Evolutionary conservation across 176 grass and related monocot species (phyloP), one percentile per base, ranked within the genome.

Genomic region (Paspalum notatum): DNA sequence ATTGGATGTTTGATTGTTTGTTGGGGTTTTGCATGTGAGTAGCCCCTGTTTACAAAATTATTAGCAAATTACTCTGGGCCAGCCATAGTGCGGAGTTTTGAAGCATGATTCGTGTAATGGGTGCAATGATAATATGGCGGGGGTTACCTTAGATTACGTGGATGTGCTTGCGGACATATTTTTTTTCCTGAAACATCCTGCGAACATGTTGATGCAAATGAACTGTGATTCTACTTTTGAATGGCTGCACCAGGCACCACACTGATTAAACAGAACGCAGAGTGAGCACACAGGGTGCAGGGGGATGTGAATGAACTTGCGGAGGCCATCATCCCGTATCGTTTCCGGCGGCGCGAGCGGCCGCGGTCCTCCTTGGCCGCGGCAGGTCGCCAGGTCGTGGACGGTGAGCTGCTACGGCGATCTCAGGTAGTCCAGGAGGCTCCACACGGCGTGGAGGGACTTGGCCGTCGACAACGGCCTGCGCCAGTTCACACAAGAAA

Each of bases 381-480:
- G n/a, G n/a, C n/a, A n/a, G n/a, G n/a, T n/a, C n/a, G n/a, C n/a
- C n/a, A n/a, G 39, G 75, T 64, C 67, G 26, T 87, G 84, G 89
- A 0, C 48, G 84, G n/a, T 40, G 80, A 51, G n/a, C 46, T 87
- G 84, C 75, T 20, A 76, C 13, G 84, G 84, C 0, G 48, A 90
- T 18, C 84, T 47, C 13, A 75, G 32, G 32, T 32, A 54, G 24
- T 1, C 9, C 10, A 83, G 62, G 65, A 87, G 3, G 42, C 46
- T 87, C 27, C 80, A 71, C 48, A 13, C n/a, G 4, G 80, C 10
- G 50, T 90, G 84, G 84, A 62, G 24, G 76, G 45, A 57, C 42
- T 90, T 90, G 11, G 75, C 69, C 9, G 68, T 84, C 4, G 84
- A 75, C 69, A 84, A 87, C 68, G 27, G 48, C 6, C 84, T 90